Percentiles rank a stretch among this genome's conserved stretches.
These are phyloP conservation scores for Hemileia vastatrix DNA, from an alignment of 1,284 basidiomycete genomes.

Conservation along the genomic window DNA sequence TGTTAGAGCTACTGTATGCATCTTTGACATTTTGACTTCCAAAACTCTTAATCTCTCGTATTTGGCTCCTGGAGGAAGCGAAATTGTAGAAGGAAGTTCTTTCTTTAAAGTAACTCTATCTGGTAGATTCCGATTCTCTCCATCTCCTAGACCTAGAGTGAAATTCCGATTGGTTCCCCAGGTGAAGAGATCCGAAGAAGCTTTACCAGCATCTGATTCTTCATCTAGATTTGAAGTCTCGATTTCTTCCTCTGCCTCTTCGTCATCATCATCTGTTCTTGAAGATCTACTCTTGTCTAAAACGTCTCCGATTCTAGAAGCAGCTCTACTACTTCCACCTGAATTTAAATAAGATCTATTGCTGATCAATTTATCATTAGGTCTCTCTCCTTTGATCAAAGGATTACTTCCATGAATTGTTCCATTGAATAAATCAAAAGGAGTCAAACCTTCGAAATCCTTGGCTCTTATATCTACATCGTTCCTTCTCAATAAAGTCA, in stretches of 20 bases:
- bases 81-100: neutral
- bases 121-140: slow-evolving; percentile 66
- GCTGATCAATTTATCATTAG: neutral
- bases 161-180: slow-evolving; percentile 75
- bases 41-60: no score
- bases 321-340: neutral
- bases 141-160: slow-evolving; percentile 66
- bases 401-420: slow-evolving; percentile 57
- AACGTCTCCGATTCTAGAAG: neutral
- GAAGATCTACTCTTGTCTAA: neutral
- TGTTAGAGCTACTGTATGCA: no score
- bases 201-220: neutral
- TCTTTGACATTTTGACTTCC: no score
- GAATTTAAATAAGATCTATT: neutral
- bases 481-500: slow-evolving; percentile 62
- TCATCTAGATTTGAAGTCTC: neutral
- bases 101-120: slow-evolving; percentile 60
- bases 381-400: neutral
- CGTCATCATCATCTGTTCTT: neutral
- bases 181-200: slow-evolving; percentile 57
- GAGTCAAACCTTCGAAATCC: slow-evolving; percentile 81
- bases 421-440: slow-evolving; percentile 88
- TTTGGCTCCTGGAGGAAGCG: no score
- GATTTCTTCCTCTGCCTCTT: neutral
- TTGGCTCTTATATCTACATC: slow-evolving; percentile 71